Evolutionary conservation across 768 basidiomycete genomes (phyloP).

Genomic region (Podaxis pistillaris): DNA sequence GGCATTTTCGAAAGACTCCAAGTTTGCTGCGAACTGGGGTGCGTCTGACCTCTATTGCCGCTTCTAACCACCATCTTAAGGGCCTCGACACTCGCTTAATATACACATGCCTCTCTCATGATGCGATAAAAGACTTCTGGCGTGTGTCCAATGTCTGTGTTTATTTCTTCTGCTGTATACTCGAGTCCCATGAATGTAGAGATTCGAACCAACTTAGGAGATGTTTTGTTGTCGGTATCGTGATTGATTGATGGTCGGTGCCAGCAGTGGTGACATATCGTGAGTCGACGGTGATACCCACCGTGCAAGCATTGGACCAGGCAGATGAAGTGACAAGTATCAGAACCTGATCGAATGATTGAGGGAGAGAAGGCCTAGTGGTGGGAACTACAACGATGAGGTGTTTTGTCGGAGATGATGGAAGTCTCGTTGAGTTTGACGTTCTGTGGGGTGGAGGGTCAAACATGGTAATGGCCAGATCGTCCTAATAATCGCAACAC

Average conservation of each 20-base stretch:
- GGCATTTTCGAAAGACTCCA: not conserved
- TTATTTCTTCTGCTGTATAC: no score
- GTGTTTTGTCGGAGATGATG: no score
- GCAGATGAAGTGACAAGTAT: not conserved
- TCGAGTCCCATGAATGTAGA: no score
- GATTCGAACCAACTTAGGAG: no score
- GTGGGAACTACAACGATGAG: not conserved
- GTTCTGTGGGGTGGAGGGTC: no score
- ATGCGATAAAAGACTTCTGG: no score
- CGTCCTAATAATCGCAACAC: no score
- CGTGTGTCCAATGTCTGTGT: no score
- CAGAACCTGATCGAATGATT: not conserved
- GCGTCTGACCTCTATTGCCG: not conserved
- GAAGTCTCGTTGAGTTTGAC: no score
- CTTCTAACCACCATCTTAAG: not conserved
- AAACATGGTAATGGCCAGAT: no score
- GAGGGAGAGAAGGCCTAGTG: not conserved
- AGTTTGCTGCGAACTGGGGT: not conserved
- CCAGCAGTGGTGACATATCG: not conserved
- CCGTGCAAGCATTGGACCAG: not conserved
- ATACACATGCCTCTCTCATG: not conserved
- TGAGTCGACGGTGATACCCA: not conserved
- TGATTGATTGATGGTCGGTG: not conserved
- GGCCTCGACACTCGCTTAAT: not conserved
- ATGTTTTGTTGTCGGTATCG: not conserved